Base-by-base conservation (phyloP, 306 rosid genomes). In the Benincasa hispida region DNA sequence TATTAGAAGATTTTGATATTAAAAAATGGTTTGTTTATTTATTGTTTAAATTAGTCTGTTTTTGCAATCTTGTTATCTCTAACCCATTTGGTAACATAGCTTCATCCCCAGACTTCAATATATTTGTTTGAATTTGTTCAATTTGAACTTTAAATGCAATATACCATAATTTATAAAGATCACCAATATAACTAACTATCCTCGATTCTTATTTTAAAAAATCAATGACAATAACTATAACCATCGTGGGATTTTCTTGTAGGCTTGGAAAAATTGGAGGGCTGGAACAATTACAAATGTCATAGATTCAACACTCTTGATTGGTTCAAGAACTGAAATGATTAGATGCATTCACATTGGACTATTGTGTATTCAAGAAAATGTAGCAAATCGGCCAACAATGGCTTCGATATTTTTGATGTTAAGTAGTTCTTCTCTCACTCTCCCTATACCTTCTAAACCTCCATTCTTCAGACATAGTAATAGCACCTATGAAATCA, bases 331-430 rank as follows among this genome's bases (percentile, higher is more conserved):
- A 10, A 3, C 35, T 15, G 75, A 77, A 19, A 59, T 77, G 37
- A 6, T 77, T 8, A 56, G 79, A 61, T 80, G 61, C 67, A 72
- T 77, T 15, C 74, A 83, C 17, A 77, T 80, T 45, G 83, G 69
- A 8, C 45, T 83, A 48, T 73, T 80, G 68, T 77, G 86, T 25
- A 79, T 80, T 45, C 81, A 83, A 37, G 79, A 79, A 54, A 39
- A 80, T 22, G 67, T 67, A 42, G n/a, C 70, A 59, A 22, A 47
- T 9, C 69, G 86, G 58, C 83, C 86, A 2, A 76, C 74, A 48
- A 80, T 77, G 81, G 76, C 86, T 19, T 55, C 79, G 0, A 58
- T 83, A 8, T 54, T 80, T 35, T 12, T 79, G 51, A 81, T 84
- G 87, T 53, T 84, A 25, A 63, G 73, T 6, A 81, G 78, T 6